These are phyloP conservation scores for Cucurbita ficifolia DNA, from an alignment of 306 rosid genomes.

Conservation along the genomic window DNA sequence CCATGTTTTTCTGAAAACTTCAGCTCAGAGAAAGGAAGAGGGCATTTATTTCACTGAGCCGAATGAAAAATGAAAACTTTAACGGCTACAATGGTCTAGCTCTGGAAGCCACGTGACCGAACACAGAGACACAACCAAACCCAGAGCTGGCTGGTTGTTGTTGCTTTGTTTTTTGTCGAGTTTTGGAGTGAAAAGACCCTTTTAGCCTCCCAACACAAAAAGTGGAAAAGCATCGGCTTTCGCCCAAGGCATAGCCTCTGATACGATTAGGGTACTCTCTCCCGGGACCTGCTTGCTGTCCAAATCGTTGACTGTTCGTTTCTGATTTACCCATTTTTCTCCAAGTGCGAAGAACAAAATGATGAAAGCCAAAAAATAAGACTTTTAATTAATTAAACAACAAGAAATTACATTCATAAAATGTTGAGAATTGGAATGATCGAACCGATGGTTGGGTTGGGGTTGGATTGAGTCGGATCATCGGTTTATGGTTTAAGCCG, in stretches of 20 bases:
- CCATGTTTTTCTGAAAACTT: neutral
- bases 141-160: neutral
- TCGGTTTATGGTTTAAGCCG: slow-evolving; percentile 20
- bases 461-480: neutral
- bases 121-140: neutral
- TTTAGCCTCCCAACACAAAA: neutral
- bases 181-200: neutral
- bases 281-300: neutral
- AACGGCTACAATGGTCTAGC: neutral
- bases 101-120: slow-evolving; percentile 6
- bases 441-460: neutral
- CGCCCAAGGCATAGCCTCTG: neutral
- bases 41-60: no score
- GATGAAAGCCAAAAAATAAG: neutral
- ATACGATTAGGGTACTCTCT: neutral
- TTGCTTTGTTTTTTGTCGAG: neutral
- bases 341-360: no score
- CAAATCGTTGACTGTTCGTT: slow-evolving; percentile 2
- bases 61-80: neutral
- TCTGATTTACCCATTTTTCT: neutral
- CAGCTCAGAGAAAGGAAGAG: neutral
- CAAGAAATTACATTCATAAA: neutral
- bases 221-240: neutral
- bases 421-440: neutral
- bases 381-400: neutral